phyloP scores from a whole-genome alignment of 768 basidiomycete genomes.

The Calocera viscosa region DNA sequence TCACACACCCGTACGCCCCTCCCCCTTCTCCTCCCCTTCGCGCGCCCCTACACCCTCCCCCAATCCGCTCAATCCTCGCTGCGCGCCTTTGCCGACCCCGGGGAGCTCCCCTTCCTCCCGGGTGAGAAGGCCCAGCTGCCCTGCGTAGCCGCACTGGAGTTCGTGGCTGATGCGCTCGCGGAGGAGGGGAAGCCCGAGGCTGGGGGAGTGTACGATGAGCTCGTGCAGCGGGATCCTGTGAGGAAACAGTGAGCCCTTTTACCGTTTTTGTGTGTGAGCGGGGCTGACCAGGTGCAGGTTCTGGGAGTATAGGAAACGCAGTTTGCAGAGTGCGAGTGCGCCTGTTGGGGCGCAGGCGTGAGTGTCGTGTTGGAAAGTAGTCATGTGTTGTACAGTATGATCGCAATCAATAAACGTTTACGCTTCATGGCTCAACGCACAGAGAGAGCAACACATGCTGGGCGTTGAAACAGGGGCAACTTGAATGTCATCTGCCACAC shows the following conservation, averaged over 20 bases:
- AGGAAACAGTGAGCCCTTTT: neutral
- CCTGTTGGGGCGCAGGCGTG: too few species aligned
- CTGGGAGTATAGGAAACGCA: neutral
- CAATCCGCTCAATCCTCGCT: neutral
- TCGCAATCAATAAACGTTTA: too few species aligned
- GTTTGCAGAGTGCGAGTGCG: too few species aligned
- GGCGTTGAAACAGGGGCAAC: too few species aligned
- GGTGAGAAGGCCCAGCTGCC: slow-evolving; percentile 56
- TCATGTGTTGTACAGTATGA: too few species aligned
- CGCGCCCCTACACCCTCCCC: slow-evolving; percentile 44
- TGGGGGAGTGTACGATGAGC: neutral
- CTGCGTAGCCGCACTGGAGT: slow-evolving; percentile 67
- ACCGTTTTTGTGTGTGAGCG: neutral
- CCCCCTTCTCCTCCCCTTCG: slow-evolving; percentile 44
- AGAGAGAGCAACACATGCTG: too few species aligned
- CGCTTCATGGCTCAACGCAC: too few species aligned
- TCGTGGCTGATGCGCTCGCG: slow-evolving; percentile 67
- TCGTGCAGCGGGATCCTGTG: neutral
- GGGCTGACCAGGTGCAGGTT: neutral
- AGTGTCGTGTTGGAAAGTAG: too few species aligned
- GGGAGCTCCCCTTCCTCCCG: slow-evolving; percentile 35
- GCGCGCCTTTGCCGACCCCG: neutral
- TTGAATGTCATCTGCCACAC: too few species aligned
- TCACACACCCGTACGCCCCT: slow-evolving; percentile 49
- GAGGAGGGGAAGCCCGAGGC: slow-evolving; percentile 27